Percentiles rank a stretch among this genome's conserved stretches.
Evolutionary conservation across 352 stramenopile genomes (phyloP).

Genomic region (Pythium grandisporangium): DNA sequence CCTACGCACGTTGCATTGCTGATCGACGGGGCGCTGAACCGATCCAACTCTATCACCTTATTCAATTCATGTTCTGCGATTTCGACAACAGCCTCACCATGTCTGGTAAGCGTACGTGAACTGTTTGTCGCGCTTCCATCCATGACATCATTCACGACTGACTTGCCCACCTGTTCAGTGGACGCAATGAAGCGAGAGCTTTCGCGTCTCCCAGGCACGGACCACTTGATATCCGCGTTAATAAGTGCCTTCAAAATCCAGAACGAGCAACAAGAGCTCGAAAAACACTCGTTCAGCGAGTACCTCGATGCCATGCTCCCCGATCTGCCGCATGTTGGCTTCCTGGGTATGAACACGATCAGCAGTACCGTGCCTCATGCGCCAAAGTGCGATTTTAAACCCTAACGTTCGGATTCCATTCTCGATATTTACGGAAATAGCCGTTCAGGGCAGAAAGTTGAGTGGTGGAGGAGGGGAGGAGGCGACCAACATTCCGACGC

Average conservation of each 20-base stretch:
- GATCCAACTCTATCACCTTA: slow-evolving; percentile 90
- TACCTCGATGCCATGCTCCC: slow-evolving; percentile 35
- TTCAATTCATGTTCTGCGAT: slow-evolving; percentile 94
- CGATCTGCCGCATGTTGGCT: slow-evolving; percentile 22
- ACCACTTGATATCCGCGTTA: slow-evolving; percentile 27
- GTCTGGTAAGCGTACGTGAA: no score
- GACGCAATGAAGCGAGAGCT: slow-evolving; percentile 38
- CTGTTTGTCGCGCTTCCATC: no score
- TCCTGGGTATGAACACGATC: no score
- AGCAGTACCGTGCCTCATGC: no score
- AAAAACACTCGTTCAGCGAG: slow-evolving; percentile 37
- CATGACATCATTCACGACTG: no score
- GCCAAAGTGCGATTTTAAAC: no score
- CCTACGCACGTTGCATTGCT: slow-evolving; percentile 86
- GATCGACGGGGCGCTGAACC: slow-evolving; percentile 91
- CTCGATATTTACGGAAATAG: no score
- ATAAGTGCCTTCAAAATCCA: slow-evolving; percentile 23
- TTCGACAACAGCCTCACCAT: slow-evolving; percentile 81
- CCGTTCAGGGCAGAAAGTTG: no score
- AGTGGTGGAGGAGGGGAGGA: no score
- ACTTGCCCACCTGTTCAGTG: slow-evolving; percentile 15
- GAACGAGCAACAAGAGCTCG: slow-evolving; percentile 30
- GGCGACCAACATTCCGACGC: no score
- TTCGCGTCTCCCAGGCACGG: slow-evolving; percentile 28
- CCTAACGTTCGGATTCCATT: no score